These are phyloP conservation scores for Dothistroma pini DNA, from an alignment of 2,329 filamentous ascomycete species.

Conservation along the genomic window DNA sequence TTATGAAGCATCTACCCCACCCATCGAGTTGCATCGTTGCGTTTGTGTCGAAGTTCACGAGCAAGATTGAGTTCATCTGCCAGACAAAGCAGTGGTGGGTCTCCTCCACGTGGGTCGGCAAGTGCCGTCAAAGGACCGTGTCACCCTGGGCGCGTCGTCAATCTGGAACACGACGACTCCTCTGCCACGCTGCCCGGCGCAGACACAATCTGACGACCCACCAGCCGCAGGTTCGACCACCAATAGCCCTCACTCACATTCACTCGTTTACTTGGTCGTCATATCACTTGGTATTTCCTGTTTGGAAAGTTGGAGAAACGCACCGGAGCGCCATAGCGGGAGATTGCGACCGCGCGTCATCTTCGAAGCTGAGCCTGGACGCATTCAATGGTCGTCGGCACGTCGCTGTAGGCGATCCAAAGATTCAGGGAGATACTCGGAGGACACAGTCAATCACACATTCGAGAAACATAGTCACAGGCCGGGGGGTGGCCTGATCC, in stretches of 20 bases:
- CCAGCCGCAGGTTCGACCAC: not conserved
- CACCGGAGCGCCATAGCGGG: not conserved
- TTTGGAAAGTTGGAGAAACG: not conserved
- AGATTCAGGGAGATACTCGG: not conserved
- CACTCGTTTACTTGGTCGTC: constrained; percentile 3
- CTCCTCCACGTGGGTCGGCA: not conserved
- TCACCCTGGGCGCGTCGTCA: not conserved
- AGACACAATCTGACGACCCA: constrained; percentile 1
- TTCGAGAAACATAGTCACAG: not conserved
- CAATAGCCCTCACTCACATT: not conserved
- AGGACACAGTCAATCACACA: not conserved
- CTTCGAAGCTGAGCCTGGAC: constrained; percentile 1
- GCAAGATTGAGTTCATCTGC: not conserved
- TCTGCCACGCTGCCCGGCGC: not conserved
- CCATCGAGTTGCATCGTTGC: not conserved
- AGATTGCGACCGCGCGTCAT: constrained; percentile 7
- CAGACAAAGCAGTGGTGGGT: not conserved
- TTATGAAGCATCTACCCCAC: not conserved
- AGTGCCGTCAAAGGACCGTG: not conserved
- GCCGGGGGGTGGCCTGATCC: not conserved
- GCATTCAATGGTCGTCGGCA: not conserved
- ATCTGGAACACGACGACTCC: not conserved
- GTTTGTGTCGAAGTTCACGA: not conserved
- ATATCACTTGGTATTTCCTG: not conserved
- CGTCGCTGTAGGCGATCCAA: not conserved